Percentiles rank a stretch among this genome's conserved stretches.
Evolutionary conservation across 2,329 filamentous ascomycete species (phyloP).

Genomic region (Sarocladium strictum): DNA sequence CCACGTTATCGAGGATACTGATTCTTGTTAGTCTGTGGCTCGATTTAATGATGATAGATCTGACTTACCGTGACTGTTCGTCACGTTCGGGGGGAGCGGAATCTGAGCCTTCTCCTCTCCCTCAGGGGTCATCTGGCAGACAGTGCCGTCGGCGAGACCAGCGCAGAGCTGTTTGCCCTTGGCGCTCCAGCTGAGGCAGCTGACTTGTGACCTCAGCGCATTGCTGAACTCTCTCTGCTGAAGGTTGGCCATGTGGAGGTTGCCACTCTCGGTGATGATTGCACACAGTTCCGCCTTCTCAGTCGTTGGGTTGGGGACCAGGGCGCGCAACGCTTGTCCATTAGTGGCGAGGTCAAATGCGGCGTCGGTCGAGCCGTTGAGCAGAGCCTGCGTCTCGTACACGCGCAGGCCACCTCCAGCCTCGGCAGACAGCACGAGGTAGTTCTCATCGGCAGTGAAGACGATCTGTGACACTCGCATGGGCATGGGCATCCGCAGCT

Average conservation of each 20-base stretch:
- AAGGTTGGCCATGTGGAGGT: conserved; percentile 78
- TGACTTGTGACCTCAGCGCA: conserved; percentile 66
- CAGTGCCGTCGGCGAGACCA: conserved; percentile 73
- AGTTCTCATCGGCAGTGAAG: conserved; percentile 86
- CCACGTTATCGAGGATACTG: conserved; percentile 80
- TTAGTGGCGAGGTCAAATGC: conserved; percentile 74
- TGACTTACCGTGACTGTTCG: conserved; percentile 59
- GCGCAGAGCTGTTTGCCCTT: conserved; percentile 90
- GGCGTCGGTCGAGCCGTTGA: conserved; percentile 59
- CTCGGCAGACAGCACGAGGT: conserved; percentile 77
- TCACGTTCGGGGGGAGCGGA: conserved; percentile 65
- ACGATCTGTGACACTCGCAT: conserved; percentile 78
- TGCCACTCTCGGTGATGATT: conserved; percentile 72
- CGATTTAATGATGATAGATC: neutral
- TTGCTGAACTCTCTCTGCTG: conserved; percentile 60
- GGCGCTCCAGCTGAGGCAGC: conserved; percentile 84
- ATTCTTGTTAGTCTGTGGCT: conserved; percentile 14
- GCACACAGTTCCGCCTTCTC: conserved; percentile 72
- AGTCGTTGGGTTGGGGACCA: conserved; percentile 74
- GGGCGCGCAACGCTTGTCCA: conserved; percentile 62
- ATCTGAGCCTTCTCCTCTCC: conserved; percentile 73
- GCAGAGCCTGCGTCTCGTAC: conserved; percentile 67
- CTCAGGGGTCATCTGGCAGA: conserved; percentile 76
- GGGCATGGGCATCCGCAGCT: conserved; percentile 66
- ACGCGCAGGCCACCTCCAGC: conserved; percentile 75